phyloP scores from a whole-genome alignment of 345 rosid species.

The Kernera saxatilis region DNA sequence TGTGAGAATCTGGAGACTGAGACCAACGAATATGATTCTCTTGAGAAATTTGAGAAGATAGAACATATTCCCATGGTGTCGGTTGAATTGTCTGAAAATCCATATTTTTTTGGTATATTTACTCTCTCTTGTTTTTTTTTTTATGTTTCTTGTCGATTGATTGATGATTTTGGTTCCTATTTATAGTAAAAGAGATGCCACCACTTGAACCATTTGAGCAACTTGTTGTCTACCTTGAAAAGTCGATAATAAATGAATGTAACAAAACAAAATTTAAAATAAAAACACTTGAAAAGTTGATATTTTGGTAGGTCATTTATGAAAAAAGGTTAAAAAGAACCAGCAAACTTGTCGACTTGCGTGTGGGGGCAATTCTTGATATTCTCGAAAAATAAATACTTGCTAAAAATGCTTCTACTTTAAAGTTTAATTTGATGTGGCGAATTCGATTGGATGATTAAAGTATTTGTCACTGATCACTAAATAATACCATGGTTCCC shows the following conservation, averaged over 20 bases:
- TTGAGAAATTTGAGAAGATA: constrained; percentile 29
- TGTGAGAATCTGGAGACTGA: constrained; percentile 60
- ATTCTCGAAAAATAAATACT: not conserved
- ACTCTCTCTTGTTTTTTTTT: not conserved
- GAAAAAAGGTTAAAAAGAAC: not conserved
- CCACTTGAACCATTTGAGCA: constrained; percentile 26
- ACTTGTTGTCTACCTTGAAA: constrained; percentile 9
- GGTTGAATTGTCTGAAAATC: constrained; percentile 35
- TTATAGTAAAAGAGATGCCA: not conserved
- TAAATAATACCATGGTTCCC: not conserved
- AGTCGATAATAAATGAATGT: not conserved
- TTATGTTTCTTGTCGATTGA: not conserved
- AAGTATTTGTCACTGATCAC: not conserved
- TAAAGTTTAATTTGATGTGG: not conserved
- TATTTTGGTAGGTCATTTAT: not conserved
- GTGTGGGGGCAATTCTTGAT: not conserved
- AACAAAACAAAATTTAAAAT: not conserved
- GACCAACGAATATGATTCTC: constrained; percentile 60
- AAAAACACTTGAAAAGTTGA: not conserved
- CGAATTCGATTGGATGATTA: not conserved
- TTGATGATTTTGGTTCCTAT: not conserved
- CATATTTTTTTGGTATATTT: constrained; percentile 25
- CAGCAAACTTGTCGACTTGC: not conserved
- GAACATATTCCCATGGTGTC: constrained; percentile 47
- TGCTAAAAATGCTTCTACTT: not conserved